Evolutionary conservation across 2,329 filamentous ascomycete species (phyloP), one percentile per base, ranked within the genome.

Genomic region (Elsinoe australis): DNA sequence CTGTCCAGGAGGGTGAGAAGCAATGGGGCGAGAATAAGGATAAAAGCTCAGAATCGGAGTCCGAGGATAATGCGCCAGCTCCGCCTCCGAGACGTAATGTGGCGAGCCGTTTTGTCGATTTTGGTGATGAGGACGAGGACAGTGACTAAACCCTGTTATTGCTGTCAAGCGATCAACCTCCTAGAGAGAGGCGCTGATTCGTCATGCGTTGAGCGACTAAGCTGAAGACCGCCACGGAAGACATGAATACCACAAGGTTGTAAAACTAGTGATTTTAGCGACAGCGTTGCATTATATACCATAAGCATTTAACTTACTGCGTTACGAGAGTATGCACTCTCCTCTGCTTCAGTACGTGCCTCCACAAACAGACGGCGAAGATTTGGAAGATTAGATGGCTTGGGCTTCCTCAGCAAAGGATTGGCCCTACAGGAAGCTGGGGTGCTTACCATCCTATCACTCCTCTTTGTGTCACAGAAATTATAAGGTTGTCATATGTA

Each of bases 311-410:
- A 32, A 68, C 85, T 61, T 71, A 95, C 92, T 46, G 92, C 92
- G 67, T 83, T 94, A 56, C 92, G 77, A 10, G 92, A 96, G 57
- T 96, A 92, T 52, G 88, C 85, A 64, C 92, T 85, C 67, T 96
- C 92, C 65, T 98, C 92, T 48, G 85, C 83, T 61, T 96, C 90
- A 2, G 87, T 89, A 51, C 92, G 79, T 24, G 90, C 85, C 69
- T 96, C 90, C 47, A 95, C 90, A 62, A 98, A 96, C 52, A 98
- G 82, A 10, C 92, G 85, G 44, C 92, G 82, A n/a, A 98, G 76
- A 63, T 98, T 96, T 28, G 92, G 92, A 46, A 96, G 79, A 63
- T 82, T 89, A 31, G 84, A 85, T 71, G 85, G 61, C 71, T 74
- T 45, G 21, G 17, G 2, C 4, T 15, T 4, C 3, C 8, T 44